phyloP scores from a whole-genome alignment of 2,329 filamentous ascomycete species.

The Alternaria gaisen region DNA sequence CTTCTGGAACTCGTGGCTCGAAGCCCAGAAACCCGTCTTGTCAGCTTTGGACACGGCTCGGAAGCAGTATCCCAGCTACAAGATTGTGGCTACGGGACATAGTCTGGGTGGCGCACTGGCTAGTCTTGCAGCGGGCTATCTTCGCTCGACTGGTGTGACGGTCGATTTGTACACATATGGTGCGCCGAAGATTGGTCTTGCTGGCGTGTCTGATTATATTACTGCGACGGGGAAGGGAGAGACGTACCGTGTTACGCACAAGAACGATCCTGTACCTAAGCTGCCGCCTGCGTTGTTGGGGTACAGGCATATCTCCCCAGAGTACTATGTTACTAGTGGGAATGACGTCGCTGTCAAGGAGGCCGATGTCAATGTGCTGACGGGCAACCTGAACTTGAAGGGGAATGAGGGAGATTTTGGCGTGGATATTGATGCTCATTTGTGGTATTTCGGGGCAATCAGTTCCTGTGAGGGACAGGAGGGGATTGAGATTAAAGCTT shows the following conservation, averaged over 20 bases:
- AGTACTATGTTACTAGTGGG: slow-evolving; percentile 63
- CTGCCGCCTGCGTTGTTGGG: slow-evolving; percentile 69
- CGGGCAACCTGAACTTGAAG: slow-evolving; percentile 29
- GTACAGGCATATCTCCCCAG: slow-evolving; percentile 73
- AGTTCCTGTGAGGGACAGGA: slow-evolving; percentile 40
- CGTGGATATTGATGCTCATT: slow-evolving; percentile 42
- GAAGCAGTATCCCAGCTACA: slow-evolving; percentile 60
- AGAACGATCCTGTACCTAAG: slow-evolving; percentile 72
- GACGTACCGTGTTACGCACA: slow-evolving; percentile 73
- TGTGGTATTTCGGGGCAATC: slow-evolving; percentile 50
- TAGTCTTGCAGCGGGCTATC: slow-evolving; percentile 65
- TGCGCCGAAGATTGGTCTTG: slow-evolving; percentile 71
- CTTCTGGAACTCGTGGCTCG: slow-evolving; percentile 67
- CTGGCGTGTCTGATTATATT: slow-evolving; percentile 63
- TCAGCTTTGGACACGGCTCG: slow-evolving; percentile 57
- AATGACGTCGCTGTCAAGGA: slow-evolving; percentile 32
- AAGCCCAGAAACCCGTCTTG: slow-evolving; percentile 58
- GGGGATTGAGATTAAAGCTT: slow-evolving; percentile 37
- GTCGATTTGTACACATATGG: slow-evolving; percentile 73
- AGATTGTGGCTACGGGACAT: slow-evolving; percentile 70
- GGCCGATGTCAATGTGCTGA: slow-evolving; percentile 32
- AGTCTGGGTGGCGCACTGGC: slow-evolving; percentile 73
- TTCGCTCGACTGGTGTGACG: slow-evolving; percentile 60
- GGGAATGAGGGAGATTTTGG: slow-evolving; percentile 45
- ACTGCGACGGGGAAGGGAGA: slow-evolving; percentile 60